Conservation (phyloP, 2,329 filamentous ascomycete species). For the Apiospora sp. region DNA sequence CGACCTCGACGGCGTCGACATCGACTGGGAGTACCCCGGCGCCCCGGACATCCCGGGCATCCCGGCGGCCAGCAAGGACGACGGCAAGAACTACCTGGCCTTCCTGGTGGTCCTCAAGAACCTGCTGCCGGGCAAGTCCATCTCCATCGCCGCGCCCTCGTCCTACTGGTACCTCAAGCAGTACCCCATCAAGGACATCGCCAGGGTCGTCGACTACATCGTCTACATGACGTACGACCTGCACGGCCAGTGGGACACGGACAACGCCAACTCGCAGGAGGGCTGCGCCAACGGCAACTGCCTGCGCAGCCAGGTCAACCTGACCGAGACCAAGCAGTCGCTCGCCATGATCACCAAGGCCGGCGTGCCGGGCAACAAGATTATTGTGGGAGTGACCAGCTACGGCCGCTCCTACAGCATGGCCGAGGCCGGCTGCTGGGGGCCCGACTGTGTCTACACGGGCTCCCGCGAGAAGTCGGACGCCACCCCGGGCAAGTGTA, state of each 20-base stretch:
- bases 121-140: slow-evolving; percentile 36
- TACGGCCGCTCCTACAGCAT: slow-evolving; percentile 48
- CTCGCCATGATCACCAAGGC: slow-evolving; percentile 40
- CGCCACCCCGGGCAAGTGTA: slow-evolving; percentile 45
- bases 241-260: slow-evolving; percentile 41
- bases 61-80: slow-evolving; percentile 37
- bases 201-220: slow-evolving; percentile 35
- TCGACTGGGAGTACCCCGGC: slow-evolving; percentile 35
- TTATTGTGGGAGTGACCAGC: slow-evolving; percentile 44
- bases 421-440: slow-evolving; percentile 40
- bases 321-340: slow-evolving; percentile 38
- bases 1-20: slow-evolving; percentile 39
- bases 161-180: slow-evolving; percentile 45
- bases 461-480: slow-evolving; percentile 38
- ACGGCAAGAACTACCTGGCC: slow-evolving; percentile 45
- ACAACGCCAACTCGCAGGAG: slow-evolving; percentile 37
- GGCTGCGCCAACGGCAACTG: slow-evolving; percentile 44
- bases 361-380: slow-evolving; percentile 43
- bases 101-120: slow-evolving; percentile 41
- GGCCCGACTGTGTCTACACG: slow-evolving; percentile 43
- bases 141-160: slow-evolving; percentile 38
- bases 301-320: slow-evolving; percentile 46
- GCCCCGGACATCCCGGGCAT: slow-evolving; percentile 47
- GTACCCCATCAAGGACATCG: slow-evolving; percentile 35
- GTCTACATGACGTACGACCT: slow-evolving; percentile 38